phyloP scores from a whole-genome alignment of 345 rosid species.

The Linum lewisii region DNA sequence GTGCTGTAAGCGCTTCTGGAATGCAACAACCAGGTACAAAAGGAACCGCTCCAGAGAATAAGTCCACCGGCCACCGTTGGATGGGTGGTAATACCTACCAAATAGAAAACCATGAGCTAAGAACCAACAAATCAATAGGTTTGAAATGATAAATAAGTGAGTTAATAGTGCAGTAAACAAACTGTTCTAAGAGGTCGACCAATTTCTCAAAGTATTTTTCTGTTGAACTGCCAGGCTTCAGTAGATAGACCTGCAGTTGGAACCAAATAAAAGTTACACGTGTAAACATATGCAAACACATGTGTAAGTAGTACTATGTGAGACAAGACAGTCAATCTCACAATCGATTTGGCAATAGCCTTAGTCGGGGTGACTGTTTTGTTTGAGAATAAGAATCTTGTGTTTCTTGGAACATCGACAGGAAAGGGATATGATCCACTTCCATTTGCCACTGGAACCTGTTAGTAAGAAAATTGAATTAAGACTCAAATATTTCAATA shows the following conservation, averaged over 20 bases:
- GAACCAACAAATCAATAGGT: conserved; percentile 6
- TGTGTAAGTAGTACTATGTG: background rate
- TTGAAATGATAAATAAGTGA: conserved; percentile 9
- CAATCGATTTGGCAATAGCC: conserved; percentile 81
- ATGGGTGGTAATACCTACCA: conserved; percentile 89
- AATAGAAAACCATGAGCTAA: conserved; percentile 12
- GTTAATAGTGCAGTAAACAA: conserved; percentile 35
- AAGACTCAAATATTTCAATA: conserved; percentile 5
- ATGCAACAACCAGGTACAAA: conserved; percentile 61
- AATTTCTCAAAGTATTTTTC: conserved; percentile 72
- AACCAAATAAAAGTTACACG: conserved; percentile 12
- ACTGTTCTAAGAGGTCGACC: conserved; percentile 99
- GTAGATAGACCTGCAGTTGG: conserved; percentile 63
- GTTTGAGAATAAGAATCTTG: conserved; percentile 88
- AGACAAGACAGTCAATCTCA: conserved; percentile 32
- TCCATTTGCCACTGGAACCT: conserved; percentile 99
- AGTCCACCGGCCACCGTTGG: conserved; percentile 99
- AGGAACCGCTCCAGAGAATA: conserved; percentile 86
- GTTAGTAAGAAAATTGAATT: conserved; percentile 15
- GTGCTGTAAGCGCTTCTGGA: conserved; percentile 80
- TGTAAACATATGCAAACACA: conserved; percentile 14
- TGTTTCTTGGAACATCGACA: conserved; percentile 85
- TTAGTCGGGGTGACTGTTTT: conserved; percentile 73
- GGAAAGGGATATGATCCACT: conserved; percentile 89
- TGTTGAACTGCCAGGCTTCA: conserved; percentile 66